Conservation (phyloP, 257 asterid genomes). For the Solanum sparsipilum region DNA sequence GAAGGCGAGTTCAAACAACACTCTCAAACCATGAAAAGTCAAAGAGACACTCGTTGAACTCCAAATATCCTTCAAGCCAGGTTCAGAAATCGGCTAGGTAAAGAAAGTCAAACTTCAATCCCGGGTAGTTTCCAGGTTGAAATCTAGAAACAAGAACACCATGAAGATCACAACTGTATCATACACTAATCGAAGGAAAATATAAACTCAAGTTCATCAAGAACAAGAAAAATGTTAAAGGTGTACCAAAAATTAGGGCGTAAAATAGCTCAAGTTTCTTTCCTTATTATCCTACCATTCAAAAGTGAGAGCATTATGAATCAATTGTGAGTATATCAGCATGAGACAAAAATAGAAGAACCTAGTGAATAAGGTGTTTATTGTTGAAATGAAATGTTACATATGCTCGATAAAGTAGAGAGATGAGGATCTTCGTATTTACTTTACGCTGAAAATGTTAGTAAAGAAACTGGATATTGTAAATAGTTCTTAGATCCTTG, state of each 20-base stretch:
- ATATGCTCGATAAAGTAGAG: no score
- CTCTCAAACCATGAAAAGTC: background rate
- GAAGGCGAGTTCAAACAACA: background rate
- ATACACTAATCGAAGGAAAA: background rate
- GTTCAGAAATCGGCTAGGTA: background rate
- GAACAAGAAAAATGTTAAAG: background rate
- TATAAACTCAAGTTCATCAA: background rate
- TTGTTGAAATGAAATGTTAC: no score
- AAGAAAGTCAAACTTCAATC: background rate
- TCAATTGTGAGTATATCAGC: no score
- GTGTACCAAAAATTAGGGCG: background rate
- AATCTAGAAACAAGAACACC: background rate
- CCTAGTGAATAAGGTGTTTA: no score
- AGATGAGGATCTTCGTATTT: no score
- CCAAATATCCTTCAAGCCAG: background rate
- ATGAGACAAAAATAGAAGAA: no score
- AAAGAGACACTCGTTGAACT: background rate
- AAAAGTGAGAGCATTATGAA: background rate
- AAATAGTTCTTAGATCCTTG: background rate
- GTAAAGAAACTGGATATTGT: background rate
- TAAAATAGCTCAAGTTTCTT: slow-evolving; percentile 50
- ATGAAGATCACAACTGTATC: background rate
- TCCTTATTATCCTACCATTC: slow-evolving; percentile 68
- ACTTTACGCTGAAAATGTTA: background rate
- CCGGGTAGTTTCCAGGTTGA: background rate